Evolutionary conservation across 164 flowering plant genomes (phyloP).

Genomic region (Vitis riparia): DNA sequence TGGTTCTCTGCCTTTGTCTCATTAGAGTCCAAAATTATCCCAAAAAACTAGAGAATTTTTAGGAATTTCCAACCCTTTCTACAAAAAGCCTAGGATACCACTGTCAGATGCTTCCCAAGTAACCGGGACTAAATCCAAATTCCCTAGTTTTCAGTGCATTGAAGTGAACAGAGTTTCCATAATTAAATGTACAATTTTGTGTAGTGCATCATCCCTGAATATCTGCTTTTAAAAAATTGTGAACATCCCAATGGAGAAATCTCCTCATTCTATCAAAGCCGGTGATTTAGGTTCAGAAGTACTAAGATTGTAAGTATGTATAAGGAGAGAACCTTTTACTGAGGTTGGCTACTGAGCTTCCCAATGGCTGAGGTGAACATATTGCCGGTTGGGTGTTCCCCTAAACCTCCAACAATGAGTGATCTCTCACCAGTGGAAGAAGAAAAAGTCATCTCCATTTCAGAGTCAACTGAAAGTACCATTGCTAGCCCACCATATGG

Average conservation of each 20-base stretch:
- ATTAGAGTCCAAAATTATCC: no score
- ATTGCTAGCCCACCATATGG: not conserved
- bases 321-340: not conserved
- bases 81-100: not conserved
- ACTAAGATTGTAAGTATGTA: not conserved
- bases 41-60: not conserved
- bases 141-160: not conserved
- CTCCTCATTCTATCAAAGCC: not conserved
- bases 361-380: not conserved
- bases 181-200: not conserved
- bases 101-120: not conserved
- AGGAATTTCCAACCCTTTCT: not conserved
- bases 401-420: not conserved
- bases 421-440: not conserved
- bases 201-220: not conserved
- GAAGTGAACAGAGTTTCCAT: not conserved
- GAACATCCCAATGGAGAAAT: not conserved
- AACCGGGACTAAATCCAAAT: not conserved
- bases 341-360: not conserved
- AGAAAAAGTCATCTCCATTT: not conserved
- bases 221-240: not conserved
- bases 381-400: not conserved
- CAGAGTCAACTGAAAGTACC: not conserved
- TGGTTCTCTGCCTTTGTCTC: no score
- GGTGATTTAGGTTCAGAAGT: not conserved